A percentile compares a stretch with the other conserved stretches of the same genome.
phyloP scores from a whole-genome alignment of 164 flowering plant species.

The Sextonia rubra region DNA sequence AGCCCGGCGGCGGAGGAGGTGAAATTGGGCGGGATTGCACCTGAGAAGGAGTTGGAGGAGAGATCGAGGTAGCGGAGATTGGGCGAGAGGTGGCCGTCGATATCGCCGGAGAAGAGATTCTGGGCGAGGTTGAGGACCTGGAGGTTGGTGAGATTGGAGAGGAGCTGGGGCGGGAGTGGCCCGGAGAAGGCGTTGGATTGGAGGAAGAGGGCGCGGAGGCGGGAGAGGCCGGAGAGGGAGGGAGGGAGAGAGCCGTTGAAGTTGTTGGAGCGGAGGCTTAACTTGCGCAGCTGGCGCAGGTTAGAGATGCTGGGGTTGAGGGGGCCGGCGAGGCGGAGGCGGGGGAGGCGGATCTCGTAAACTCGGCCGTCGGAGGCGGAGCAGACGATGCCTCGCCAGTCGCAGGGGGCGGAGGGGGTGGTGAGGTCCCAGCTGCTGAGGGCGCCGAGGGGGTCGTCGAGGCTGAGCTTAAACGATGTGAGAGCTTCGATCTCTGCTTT shows the following conservation, averaged over 20 bases:
- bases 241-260: constrained; percentile 44
- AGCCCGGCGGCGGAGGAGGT: constrained; percentile 29
- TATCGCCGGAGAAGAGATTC: constrained; percentile 37
- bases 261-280: constrained; percentile 62
- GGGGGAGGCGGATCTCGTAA: constrained; percentile 70
- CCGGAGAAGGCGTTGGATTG: constrained; percentile 56
- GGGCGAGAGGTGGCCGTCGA: constrained; percentile 26
- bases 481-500: constrained; percentile 49
- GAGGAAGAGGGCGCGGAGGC: constrained; percentile 34
- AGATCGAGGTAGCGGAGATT: constrained; percentile 40
- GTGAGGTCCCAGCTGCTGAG: constrained; percentile 63
- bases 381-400: constrained; percentile 85
- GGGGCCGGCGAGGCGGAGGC: constrained; percentile 55
- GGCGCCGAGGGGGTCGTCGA: constrained; percentile 70
- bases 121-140: constrained; percentile 38
- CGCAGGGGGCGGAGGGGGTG: constrained; percentile 79
- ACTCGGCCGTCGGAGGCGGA: constrained; percentile 35
- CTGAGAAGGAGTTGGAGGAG: constrained; percentile 61
- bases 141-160: constrained; percentile 29
- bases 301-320: constrained; percentile 34
- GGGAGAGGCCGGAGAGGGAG: constrained; percentile 31
- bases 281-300: constrained; percentile 47
- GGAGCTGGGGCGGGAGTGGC: constrained; percentile 27
- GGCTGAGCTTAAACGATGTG: constrained; percentile 42
- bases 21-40: constrained; percentile 44